Percentiles rank a stretch among this genome's conserved stretches.
Conservation (phyloP, 108 stramenopile genomes). For the Aurantiochytrium sp. region DNA sequence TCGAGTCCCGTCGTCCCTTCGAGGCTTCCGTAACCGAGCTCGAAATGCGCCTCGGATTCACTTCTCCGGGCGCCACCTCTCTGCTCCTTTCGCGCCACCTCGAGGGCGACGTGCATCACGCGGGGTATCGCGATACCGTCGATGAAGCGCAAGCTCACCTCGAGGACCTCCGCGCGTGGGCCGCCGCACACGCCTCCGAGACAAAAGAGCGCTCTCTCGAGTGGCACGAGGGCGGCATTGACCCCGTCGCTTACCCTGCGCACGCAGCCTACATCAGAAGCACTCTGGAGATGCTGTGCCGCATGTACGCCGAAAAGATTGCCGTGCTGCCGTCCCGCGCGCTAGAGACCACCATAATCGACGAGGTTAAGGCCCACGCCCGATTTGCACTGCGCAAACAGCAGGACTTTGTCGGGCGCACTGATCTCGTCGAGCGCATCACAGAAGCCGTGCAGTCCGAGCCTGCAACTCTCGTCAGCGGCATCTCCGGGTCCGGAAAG, state of each 20-base stretch:
- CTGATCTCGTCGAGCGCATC: background rate
- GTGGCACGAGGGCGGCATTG: background rate
- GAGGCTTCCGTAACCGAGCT: background rate
- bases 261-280: background rate
- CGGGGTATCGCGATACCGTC: background rate
- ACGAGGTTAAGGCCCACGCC: background rate
- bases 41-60: background rate
- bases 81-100: background rate
- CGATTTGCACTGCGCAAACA: background rate
- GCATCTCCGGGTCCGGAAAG: slow-evolving; percentile 9
- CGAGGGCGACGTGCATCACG: background rate
- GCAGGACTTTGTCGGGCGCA: background rate
- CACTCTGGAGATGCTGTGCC: background rate
- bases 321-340: background rate
- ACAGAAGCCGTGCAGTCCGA: background rate
- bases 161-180: background rate
- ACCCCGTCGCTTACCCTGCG: background rate
- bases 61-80: too few species aligned
- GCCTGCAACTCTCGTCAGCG: background rate
- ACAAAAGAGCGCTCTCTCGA: background rate
- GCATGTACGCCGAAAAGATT: background rate
- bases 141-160: background rate
- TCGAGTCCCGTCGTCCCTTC: background rate
- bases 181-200: background rate
- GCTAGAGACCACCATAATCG: background rate